Base-by-base conservation (phyloP, 78 protist genomes). In the Polysphondylium violaceum region DNA sequence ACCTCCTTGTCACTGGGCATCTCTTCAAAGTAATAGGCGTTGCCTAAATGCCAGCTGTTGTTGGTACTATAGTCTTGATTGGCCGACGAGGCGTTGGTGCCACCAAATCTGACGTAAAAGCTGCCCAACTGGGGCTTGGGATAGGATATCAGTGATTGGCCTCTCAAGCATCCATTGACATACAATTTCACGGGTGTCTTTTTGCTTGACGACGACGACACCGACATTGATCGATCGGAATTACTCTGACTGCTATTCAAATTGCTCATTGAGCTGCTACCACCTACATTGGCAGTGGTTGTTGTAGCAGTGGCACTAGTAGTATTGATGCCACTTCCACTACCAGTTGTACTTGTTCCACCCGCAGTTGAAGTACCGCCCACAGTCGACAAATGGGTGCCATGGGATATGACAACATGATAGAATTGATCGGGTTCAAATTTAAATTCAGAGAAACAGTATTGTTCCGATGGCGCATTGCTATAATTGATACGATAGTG, bases 361-460 rank as follows among this genome's bases (percentile, higher is more conserved):
- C 31, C 1, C 14, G 50, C 0, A 14, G 9, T 64, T n/a, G n/a
- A n/a, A n/a, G n/a, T n/a, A n/a, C n/a, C n/a, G n/a, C n/a, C n/a
- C n/a, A n/a, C n/a, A n/a, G 25, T 64, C 9, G 25, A 19, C 6
- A 38, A 9, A 38, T n/a, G 40, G 1, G 78, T 17, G 29, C 81
- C 50, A 50, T 83, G 91, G 21, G 91, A 41, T 9, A 83, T 27
- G 9, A 60, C 53, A 4, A 83, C 14, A 33, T 69, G 79, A 41
- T 83, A 83, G 38, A 83, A 83, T 50, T 58, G 50, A 43, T 83
- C 79, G n/a, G 91, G 79, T 47, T 83, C 77, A 71, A 83, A 83
- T 25, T 40, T 41, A 27, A 68, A 59, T 36, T 83, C 91, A 14
- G 91, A 69, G 47, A 83, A 83, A n/a, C 41, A 31, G 44, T 43